phyloP scores from a whole-genome alignment of 805 yeast genomes.

The Yamadazyma scolyti region DNA sequence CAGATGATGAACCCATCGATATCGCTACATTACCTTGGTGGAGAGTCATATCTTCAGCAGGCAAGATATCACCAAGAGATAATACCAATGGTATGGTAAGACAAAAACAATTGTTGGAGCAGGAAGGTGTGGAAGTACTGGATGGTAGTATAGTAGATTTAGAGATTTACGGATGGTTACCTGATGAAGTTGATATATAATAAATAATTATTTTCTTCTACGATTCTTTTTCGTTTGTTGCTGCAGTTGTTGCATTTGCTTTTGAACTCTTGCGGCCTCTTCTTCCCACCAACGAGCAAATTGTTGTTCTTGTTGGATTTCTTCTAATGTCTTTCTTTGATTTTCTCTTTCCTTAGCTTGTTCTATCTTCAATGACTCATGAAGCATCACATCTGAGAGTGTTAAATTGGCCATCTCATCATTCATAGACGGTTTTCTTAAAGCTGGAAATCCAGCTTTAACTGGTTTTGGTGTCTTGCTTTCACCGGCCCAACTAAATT shows the following conservation, averaged over 20 bases:
- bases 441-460: constrained; percentile 1
- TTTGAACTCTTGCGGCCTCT: constrained; percentile 66
- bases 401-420: constrained; percentile 14
- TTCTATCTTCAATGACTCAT: constrained; percentile 41
- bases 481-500: no score
- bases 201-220: constrained; percentile 1
- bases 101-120: constrained; percentile 44
- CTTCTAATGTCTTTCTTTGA: constrained; percentile 50
- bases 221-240: constrained; percentile 5
- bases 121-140: constrained; percentile 47
- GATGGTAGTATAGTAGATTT: constrained; percentile 37
- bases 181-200: constrained; percentile 38
- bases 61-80: constrained; percentile 54
- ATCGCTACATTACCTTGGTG: constrained; percentile 67
- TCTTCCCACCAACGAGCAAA: constrained; percentile 87
- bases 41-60: constrained; percentile 67
- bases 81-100: constrained; percentile 35
- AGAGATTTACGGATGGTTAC: constrained; percentile 66
- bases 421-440: constrained; percentile 1
- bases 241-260: constrained; percentile 17
- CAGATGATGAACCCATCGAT: constrained; percentile 9
- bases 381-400: constrained; percentile 42
- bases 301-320: constrained; percentile 76
- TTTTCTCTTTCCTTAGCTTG: constrained; percentile 23
- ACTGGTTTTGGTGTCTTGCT: background rate